Conservation (phyloP, 2,329 filamentous ascomycete genomes). For the Emydomyces testavorans region DNA sequence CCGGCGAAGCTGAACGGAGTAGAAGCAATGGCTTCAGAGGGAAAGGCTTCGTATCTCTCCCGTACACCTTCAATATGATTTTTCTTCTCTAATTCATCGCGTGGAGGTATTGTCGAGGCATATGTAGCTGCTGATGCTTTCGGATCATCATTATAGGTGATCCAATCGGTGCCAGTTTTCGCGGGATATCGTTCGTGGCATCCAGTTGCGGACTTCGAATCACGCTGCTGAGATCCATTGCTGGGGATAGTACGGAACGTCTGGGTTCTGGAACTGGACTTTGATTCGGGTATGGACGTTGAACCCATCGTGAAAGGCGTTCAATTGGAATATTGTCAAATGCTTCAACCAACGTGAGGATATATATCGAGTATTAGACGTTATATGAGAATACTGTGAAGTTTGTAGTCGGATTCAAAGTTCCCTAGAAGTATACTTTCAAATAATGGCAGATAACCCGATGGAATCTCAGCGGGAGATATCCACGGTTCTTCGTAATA, state of each 20-base stretch:
- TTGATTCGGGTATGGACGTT: neutral
- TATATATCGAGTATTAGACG: neutral
- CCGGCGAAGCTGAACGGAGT: conserved; percentile 71
- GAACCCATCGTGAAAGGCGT: neutral
- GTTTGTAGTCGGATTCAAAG: neutral
- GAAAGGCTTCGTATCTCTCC: conserved; percentile 47
- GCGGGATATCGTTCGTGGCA: neutral
- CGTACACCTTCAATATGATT: conserved; percentile 42
- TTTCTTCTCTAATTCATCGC: conserved; percentile 40
- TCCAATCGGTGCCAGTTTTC: neutral
- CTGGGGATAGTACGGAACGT: neutral
- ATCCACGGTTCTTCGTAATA: conserved; percentile 3
- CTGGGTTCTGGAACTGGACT: neutral
- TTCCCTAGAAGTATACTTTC: neutral
- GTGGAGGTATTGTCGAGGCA: conserved; percentile 57
- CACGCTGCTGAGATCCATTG: neutral
- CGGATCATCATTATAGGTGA: neutral
- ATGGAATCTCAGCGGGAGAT: neutral
- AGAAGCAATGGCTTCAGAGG: conserved; percentile 59
- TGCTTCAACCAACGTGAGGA: neutral
- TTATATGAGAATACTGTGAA: neutral
- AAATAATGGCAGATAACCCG: neutral
- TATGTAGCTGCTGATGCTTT: conserved; percentile 63
- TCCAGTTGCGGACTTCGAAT: neutral
- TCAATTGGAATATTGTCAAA: neutral